phyloP scores from a whole-genome alignment of 129 eudicot species.

The Gnaphalium uliginosum region DNA sequence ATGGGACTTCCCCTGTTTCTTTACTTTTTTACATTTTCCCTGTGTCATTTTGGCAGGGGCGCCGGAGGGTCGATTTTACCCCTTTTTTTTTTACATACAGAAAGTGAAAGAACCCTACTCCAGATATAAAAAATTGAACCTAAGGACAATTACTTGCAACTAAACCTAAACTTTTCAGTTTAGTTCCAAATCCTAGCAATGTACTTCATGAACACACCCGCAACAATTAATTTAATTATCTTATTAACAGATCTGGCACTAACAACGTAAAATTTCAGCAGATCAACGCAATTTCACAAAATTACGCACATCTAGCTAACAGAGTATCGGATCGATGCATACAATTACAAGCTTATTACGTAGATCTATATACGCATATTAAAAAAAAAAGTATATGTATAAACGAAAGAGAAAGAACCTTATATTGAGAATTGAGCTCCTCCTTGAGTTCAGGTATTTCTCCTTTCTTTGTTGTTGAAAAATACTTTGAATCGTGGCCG shows the following conservation, averaged over 20 bases:
- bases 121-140: too few species aligned
- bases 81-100: neutral
- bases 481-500: conserved; percentile 94
- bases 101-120: conserved; percentile 6
- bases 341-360: neutral
- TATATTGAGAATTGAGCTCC: conserved; percentile 96
- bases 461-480: conserved; percentile 93
- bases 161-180: neutral
- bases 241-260: conserved; percentile 17
- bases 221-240: neutral
- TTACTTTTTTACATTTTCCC: neutral
- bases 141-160: neutral
- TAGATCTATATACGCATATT: conserved; percentile 17
- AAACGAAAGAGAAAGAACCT: conserved; percentile 41
- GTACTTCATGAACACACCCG: neutral
- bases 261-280: neutral
- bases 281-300: neutral
- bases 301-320: neutral
- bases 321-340: neutral
- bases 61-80: too few species aligned
- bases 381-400: neutral
- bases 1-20: neutral
- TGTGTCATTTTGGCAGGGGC: too few species aligned
- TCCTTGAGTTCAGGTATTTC: conserved; percentile 96
- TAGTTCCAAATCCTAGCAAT: conserved; percentile 1